phyloP scores from a whole-genome alignment of 164 flowering plant genomes.

The Dillenia suffruticosa region DNA sequence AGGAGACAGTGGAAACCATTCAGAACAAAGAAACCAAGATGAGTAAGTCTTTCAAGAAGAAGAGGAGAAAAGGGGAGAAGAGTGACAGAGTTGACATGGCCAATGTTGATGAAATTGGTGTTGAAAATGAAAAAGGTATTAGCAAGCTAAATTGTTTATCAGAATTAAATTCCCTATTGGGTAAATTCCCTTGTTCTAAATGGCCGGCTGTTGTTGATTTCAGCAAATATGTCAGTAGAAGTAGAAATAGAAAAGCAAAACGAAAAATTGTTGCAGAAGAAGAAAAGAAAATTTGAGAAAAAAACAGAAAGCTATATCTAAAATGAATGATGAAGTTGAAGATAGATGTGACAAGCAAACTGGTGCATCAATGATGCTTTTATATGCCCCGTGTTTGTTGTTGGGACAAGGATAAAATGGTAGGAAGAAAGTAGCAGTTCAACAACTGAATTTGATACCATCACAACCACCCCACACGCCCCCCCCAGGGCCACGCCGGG shows the following conservation, averaged over 20 bases:
- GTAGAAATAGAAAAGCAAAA: constrained; percentile 7
- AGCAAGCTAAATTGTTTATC: neutral
- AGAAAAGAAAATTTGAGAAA: constrained; percentile 16
- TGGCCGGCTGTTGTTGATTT: too few species aligned
- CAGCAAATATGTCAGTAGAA: neutral
- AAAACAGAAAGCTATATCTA: constrained; percentile 1
- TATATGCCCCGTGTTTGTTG: neutral
- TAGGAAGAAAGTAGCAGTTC: neutral
- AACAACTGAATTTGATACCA: neutral
- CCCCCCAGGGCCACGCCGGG: neutral
- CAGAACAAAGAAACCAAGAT: neutral
- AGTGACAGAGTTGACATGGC: constrained; percentile 1
- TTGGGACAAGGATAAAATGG: too few species aligned
- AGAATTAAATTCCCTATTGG: neutral
- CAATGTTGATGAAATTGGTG: neutral
- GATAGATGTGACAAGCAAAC: constrained; percentile 9
- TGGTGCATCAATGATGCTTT: constrained; percentile 15
- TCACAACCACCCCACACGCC: too few species aligned
- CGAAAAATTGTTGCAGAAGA: constrained; percentile 13
- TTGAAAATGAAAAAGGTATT: neutral
- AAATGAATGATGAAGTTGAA: constrained; percentile 6
- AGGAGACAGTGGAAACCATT: neutral
- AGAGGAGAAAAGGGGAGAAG: constrained; percentile 16
- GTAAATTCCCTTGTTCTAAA: too few species aligned
- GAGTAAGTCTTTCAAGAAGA: constrained; percentile 2